These are phyloP conservation scores for Hypoxylon fragiforme DNA, from an alignment of 495 filamentous ascomycete genomes.

Conservation along the genomic window DNA sequence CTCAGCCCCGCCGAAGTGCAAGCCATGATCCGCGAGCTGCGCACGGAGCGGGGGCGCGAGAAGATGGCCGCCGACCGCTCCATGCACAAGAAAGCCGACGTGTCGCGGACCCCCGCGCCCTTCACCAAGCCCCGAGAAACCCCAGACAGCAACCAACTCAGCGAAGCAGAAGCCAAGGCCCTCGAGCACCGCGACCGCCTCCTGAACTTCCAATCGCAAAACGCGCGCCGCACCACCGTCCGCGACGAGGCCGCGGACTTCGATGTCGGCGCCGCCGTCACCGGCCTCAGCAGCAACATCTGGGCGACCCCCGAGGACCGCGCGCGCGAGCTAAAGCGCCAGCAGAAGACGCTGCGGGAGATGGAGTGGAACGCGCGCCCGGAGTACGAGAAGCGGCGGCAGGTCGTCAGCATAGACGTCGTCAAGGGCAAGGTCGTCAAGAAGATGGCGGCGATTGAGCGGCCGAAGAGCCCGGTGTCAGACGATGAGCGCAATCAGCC, in stretches of 20 bases:
- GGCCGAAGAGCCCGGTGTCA: conserved; percentile 52
- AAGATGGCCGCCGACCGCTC: conserved; percentile 78
- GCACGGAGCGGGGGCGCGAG: conserved; percentile 82
- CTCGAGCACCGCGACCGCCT: conserved; percentile 81
- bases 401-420: conserved; percentile 85
- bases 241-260: conserved; percentile 94
- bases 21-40: conserved; percentile 82
- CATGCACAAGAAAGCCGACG: conserved; percentile 64
- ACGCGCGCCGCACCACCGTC: conserved; percentile 83
- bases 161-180: conserved; percentile 57
- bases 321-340: conserved; percentile 82
- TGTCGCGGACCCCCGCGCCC: conserved; percentile 53
- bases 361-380: conserved; percentile 89
- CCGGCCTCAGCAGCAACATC: conserved; percentile 59
- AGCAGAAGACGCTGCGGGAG: conserved; percentile 84
- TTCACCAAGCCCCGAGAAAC: conserved; percentile 52
- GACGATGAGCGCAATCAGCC: conserved; percentile 47
- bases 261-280: conserved; percentile 64
- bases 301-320: conserved; percentile 90
- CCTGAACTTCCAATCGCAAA: conserved; percentile 82
- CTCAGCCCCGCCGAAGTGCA: conserved; percentile 73
- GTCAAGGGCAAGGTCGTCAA: conserved; percentile 74
- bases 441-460: conserved; percentile 67
- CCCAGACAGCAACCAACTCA: conserved; percentile 34
- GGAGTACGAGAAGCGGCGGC: conserved; percentile 89